Conservation (phyloP, 2,329 filamentous ascomycete species). For the Trichophyton benhamiae region DNA sequence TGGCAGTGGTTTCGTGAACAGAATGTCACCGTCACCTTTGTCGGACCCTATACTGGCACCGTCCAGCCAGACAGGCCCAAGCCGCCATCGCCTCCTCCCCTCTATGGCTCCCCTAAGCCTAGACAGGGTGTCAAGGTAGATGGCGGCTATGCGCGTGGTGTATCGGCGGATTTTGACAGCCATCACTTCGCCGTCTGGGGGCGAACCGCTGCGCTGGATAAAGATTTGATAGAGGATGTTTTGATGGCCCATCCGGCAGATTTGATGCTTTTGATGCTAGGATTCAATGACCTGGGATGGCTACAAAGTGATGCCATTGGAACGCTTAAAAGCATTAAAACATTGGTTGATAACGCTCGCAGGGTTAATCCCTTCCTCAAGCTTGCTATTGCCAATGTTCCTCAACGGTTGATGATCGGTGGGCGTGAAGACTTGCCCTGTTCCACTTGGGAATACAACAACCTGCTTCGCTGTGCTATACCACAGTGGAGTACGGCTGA, state of each 20-base stretch:
- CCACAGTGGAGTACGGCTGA: neutral
- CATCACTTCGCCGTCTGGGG: neutral
- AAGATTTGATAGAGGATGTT: neutral
- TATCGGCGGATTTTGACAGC: neutral
- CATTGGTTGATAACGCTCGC: neutral
- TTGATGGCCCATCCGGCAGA: neutral
- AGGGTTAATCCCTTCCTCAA: neutral
- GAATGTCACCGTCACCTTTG: neutral
- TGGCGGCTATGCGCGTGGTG: neutral
- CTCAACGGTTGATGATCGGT: neutral
- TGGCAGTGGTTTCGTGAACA: neutral
- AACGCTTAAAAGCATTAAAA: neutral
- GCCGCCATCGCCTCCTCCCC: neutral
- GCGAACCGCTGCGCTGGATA: neutral
- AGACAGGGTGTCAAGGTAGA: neutral
- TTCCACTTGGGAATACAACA: neutral
- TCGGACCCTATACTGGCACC: neutral
- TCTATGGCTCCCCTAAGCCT: neutral
- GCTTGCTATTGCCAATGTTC: neutral
- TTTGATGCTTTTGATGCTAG: neutral
- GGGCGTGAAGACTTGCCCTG: neutral
- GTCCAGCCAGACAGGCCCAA: neutral
- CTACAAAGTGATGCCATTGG: neutral
- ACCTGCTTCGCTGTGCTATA: neutral
- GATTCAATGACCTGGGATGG: conserved; percentile 1